Base-by-base conservation (phyloP, 164 flowering plant genomes). In the Sedum album region DNA sequence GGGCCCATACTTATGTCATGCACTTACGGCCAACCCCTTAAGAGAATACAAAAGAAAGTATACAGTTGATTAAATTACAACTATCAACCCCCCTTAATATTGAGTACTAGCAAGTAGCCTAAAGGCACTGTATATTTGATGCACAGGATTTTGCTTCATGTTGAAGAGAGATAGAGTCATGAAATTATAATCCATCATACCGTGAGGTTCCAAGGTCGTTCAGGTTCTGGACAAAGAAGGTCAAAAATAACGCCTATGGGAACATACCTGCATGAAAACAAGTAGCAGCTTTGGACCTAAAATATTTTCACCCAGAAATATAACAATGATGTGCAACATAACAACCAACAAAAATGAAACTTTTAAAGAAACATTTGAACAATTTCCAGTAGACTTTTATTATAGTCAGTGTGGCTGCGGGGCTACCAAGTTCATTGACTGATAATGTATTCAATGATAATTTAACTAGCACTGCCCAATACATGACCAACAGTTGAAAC, bases 161-260 rank as follows among this genome's bases (percentile, higher is more conserved):
- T 21, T 65, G 7, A 18, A 33, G 18, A 35, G 39, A n/a, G 26
- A 21, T 21, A 6, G 23, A 65, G 46, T 26, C 1, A 28, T 17
- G 30, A 60, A 20, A 23, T 15, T 42, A 10, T 2, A n/a, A 26
- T 31, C 51, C 65, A 68, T 8, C 70, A 64, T 81, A 94, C 99
- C 77, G 96, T 90, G 31, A 95, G 67, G 76, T 90, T 92, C 99
- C 99, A 95, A 46, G 99, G 99, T 71, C 97, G 82, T 80, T 95
- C 96, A 35, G 97, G 96, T 74, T 88, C 97, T 31, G 86, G 77
- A 73, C 96, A 95, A 7, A 95, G 82, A 82, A 95, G 86, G 79
- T 95, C 97, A 80, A 90, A 95, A 38, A 95, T 96, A 72, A 86
- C 97, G 31, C 97, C 99, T 0, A 84, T 85, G 11, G 99, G 96